These are phyloP conservation scores for Calonectria fujianensis DNA, from an alignment of 2,329 filamentous ascomycete species.

Conservation along the genomic window DNA sequence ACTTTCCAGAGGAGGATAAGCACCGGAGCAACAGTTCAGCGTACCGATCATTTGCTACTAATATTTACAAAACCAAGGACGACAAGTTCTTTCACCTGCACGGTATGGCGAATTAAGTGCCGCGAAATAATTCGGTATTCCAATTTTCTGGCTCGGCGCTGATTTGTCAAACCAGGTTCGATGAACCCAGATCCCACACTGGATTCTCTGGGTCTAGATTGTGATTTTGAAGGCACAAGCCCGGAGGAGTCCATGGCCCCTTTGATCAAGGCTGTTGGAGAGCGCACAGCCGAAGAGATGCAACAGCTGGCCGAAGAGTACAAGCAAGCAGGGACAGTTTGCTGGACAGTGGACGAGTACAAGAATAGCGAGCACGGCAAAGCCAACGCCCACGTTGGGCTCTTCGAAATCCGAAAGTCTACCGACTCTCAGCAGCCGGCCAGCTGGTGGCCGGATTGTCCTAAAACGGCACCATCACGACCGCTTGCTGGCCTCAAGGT, in stretches of 20 bases:
- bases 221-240: neutral
- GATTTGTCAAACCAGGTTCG: neutral
- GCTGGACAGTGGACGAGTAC: slow-evolving; percentile 10
- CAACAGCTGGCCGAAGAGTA: neutral
- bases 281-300: neutral
- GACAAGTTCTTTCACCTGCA: slow-evolving; percentile 2
- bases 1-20: neutral
- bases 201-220: neutral
- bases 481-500: slow-evolving; percentile 69
- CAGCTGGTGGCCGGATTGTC: slow-evolving; percentile 64
- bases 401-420: slow-evolving; percentile 7
- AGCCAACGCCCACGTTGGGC: slow-evolving; percentile 5
- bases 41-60: neutral
- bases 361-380: slow-evolving; percentile 17
- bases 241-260: neutral
- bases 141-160: neutral
- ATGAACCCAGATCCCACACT: slow-evolving; percentile 15
- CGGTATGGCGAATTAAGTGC: neutral
- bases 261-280: neutral
- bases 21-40: neutral
- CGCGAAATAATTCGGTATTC: neutral
- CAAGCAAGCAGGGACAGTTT: slow-evolving; percentile 18
- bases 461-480: slow-evolving; percentile 57
- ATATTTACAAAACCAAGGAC: slow-evolving; percentile 19
- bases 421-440: slow-evolving; percentile 53